Base-by-base conservation (phyloP, 1,139 yeast species). In the Yarrowia galli region DNA sequence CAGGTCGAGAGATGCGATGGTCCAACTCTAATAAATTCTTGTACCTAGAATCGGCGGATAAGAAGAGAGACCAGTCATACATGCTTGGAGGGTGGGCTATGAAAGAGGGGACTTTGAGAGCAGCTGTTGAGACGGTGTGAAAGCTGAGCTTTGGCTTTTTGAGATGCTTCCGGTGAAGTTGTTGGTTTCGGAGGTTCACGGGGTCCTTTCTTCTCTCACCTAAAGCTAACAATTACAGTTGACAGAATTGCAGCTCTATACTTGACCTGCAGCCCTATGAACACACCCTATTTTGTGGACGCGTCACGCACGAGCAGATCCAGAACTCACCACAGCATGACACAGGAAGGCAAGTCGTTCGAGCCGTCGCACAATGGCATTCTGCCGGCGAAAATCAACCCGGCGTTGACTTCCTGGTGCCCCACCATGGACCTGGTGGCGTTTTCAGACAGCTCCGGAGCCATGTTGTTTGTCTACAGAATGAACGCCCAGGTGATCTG, bases 401-500 rank as follows among this genome's bases (percentile, higher is more conserved):
- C 84, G 0, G 78, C 75, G 65, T 77, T 82, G 64, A 72, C 85
- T 67, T 78, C 81, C 68, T 84, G 88, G 85, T 85, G 88, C 73
- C 89, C 89, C 0, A 79, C 82, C 13, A 82, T 86, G 80, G 86
- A 85, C 71, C 77, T 87, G 54, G 73, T 87, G 48, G 83, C 86
- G 28, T 76, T 85, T 5, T 80, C 84, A 15, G 71, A 71, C 23
- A 81, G 83, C 65, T 80, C 79, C 63, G 82, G 79, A 69, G 81
- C 85, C 1, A 32, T 58, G 51, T 75, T 86, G 23, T 81, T 85
- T 82, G 83, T 86, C 18, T 85, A 83, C 70, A 78, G 90, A 58
- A 76, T 83, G 63, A 84, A 84, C 70, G 89, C 89, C 0, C 86
- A 84, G 70, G 74, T 85, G 65, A 85, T 86, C 7, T 86, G 86